Evolutionary conservation across 139 green algal genomes (phyloP).

Genomic region (Chlorella sp.): DNA sequence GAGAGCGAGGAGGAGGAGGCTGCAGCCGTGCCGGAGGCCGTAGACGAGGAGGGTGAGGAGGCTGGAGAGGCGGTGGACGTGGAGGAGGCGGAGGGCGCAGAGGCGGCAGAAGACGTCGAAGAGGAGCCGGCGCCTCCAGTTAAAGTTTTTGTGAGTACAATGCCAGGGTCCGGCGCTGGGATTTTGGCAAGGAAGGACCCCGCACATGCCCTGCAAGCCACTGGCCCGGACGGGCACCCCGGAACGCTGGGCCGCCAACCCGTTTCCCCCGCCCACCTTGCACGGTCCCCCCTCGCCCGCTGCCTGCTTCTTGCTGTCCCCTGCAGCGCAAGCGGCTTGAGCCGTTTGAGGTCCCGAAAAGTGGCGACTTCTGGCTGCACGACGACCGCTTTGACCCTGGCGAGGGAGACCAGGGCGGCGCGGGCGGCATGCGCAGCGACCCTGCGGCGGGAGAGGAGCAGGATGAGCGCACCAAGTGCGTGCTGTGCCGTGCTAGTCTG

Average conservation of each 20-base stretch:
- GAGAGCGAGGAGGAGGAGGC: conserved; percentile 47
- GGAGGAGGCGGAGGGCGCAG: conserved; percentile 7
- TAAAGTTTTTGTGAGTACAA: not conserved
- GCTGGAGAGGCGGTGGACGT: conserved; percentile 21
- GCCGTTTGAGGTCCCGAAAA: conserved; percentile 62
- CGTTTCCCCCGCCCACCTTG: not conserved
- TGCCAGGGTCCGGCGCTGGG: too few relatives aligned
- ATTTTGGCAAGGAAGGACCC: too few relatives aligned
- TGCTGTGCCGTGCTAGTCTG: not conserved
- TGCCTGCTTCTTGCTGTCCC: not conserved
- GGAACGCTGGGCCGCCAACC: too few relatives aligned
- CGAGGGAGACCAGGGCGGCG: conserved; percentile 17
- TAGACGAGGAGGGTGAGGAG: conserved; percentile 10
- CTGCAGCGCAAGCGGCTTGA: conserved; percentile 48
- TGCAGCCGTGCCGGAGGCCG: not conserved
- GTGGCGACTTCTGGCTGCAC: conserved; percentile 62
- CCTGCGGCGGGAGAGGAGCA: not conserved
- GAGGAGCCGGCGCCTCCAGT: conserved; percentile 1
- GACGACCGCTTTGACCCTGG: conserved; percentile 57
- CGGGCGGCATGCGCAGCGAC: conserved; percentile 16
- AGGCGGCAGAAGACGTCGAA: conserved; percentile 12
- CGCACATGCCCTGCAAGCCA: not conserved
- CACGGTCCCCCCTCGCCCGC: too few relatives aligned
- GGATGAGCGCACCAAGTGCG: conserved; percentile 24
- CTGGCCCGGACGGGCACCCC: not conserved